Conservation (phyloP, 106 monocot species). For the Dendrobium chrysotoxum region DNA sequence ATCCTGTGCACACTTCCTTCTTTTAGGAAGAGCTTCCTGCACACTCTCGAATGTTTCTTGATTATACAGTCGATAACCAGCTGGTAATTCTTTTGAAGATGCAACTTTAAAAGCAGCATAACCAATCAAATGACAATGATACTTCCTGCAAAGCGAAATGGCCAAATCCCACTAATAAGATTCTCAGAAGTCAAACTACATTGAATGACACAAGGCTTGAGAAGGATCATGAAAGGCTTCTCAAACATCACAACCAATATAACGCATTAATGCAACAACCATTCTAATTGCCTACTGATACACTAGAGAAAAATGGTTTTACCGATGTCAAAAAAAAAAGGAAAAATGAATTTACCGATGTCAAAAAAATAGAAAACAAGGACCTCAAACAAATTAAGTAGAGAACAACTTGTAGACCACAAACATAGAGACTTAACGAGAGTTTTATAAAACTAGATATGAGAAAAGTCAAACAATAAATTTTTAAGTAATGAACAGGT, state of each 20-base stretch:
- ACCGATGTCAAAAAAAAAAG: background rate
- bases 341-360: background rate
- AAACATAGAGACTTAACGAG: background rate
- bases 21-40: background rate
- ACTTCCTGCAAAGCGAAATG: constrained; percentile 11
- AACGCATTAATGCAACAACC: too few relatives aligned
- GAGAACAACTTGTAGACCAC: background rate
- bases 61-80: background rate
- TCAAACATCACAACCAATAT: too few relatives aligned
- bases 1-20: background rate
- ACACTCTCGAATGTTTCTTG: background rate
- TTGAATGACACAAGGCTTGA: too few relatives aligned
- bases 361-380: background rate
- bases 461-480: background rate
- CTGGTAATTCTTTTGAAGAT: background rate
- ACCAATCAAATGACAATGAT: constrained; percentile 29
- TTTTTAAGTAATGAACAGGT: background rate
- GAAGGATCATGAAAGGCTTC: too few relatives aligned
- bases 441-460: background rate
- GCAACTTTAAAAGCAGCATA: constrained; percentile 2
- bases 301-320: too few relatives aligned
- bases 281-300: too few relatives aligned
- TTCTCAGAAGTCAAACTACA: background rate
- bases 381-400: background rate
- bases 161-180: background rate